Base-by-base conservation (phyloP, 441 rosid species). In the Bocquillonia castaneifolia region DNA sequence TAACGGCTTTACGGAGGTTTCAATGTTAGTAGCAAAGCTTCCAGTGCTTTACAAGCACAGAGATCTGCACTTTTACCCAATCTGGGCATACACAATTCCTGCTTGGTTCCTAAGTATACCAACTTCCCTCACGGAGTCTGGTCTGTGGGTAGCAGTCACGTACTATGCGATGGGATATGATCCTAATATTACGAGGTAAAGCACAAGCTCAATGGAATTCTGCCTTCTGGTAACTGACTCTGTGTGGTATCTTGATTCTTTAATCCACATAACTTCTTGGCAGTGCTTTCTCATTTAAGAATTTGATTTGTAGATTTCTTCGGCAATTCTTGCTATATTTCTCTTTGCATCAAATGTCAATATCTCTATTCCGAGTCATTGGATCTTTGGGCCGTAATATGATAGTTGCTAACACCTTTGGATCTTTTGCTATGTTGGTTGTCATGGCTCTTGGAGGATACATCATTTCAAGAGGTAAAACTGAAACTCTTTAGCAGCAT, bases 381-480 rank as follows among this genome's bases (percentile, higher is more conserved):
- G 98, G 98, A 71, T 93, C 98, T 17, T 78, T 93, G 81, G 98
- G 97, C 57, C 84, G 95, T 66, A 83, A 88, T 73, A 93, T 93
- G 97, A 89, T 93, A 44, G 91, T 93, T 77, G 90, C 97, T 69
- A 93, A 91, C 77, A 93, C 97, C 40, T 93, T 91, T 74, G 98
- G 98, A 56, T 91, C 98, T 26, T 93, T 93, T 70, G 97, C 98
- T 58, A 91, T 93, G 98, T 70, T 93, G 76, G 97, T 93, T 68
- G 88, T 93, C 59, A 91, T 91, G 98, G 90, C 91, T 66, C 95
- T 94, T 70, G 98, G 97, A 76, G 97, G 97, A 62, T 90, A 84
- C 77, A 83, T 93, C 50, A 83, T 93, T 69, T 89, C 97, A 56
- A 89, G 91, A 84, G 98, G 98, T 93, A 67, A 55, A 56, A 45